A percentile compares a stretch with the other conserved stretches of the same genome.
Conservation (phyloP, 2,329 filamentous ascomycete species). For the Penicillium freii region DNA sequence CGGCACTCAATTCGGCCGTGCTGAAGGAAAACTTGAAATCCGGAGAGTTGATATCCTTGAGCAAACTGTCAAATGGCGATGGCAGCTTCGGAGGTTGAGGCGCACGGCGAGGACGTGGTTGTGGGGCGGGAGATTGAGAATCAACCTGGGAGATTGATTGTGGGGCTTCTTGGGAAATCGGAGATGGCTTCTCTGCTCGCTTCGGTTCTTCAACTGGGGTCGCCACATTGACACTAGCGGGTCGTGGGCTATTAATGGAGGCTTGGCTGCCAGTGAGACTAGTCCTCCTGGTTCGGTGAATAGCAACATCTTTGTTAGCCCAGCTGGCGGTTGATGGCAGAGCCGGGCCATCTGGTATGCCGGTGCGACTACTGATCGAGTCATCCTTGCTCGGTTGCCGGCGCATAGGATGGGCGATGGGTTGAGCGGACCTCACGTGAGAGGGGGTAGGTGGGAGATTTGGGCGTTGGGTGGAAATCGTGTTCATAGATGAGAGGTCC, state of each 20-base stretch:
- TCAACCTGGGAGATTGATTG: conserved; percentile 27
- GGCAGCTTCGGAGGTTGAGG: conserved; percentile 25
- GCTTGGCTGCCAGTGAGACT: conserved; percentile 80
- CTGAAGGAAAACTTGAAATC: conserved; percentile 58
- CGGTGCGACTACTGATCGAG: conserved; percentile 55
- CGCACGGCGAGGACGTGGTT: conserved; percentile 20
- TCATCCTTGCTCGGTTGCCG: conserved; percentile 74
- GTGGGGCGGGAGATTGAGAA: conserved; percentile 19
- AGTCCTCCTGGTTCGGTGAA: conserved; percentile 63
- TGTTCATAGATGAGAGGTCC: conserved; percentile 92
- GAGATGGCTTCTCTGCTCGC: conserved; percentile 32
- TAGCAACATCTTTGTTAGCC: conserved; percentile 68
- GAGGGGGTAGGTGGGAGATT: conserved; percentile 54
- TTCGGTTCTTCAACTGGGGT: conserved; percentile 38
- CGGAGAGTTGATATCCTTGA: conserved; percentile 49
- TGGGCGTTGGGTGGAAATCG: conserved; percentile 73
- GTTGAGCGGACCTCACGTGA: conserved; percentile 51
- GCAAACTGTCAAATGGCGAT: conserved; percentile 38
- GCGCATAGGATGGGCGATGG: conserved; percentile 61
- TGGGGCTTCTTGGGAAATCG: conserved; percentile 25
- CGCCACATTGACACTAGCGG: conserved; percentile 46
- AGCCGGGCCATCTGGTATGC: conserved; percentile 79
- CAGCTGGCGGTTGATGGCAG: conserved; percentile 90
- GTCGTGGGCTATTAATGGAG: conserved; percentile 71
- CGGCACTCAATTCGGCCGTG: conserved; percentile 43